A percentile compares a stretch with the other conserved stretches of the same genome.
Conservation (phyloP, 768 basidiomycete species). For the Podaxis pistillaris region DNA sequence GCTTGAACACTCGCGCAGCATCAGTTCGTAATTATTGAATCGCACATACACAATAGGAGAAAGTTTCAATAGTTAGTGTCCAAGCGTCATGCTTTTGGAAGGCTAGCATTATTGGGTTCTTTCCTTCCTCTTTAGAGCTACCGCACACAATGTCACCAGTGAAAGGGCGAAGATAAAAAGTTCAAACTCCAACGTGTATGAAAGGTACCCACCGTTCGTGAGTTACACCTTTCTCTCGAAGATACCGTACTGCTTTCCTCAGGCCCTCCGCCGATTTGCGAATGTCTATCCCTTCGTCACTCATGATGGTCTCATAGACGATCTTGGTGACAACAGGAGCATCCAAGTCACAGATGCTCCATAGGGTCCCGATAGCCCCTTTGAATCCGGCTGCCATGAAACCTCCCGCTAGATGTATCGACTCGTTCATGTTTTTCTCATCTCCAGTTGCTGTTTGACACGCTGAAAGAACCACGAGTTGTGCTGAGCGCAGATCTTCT, state of each 20-base stretch:
- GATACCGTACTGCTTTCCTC: not conserved
- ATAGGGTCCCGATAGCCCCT: conserved; percentile 42
- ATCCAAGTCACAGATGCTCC: conserved; percentile 37
- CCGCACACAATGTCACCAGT: not conserved
- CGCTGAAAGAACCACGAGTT: conserved; percentile 44
- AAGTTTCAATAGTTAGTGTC: too few species aligned
- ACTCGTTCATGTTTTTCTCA: conserved; percentile 22
- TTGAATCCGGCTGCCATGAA: conserved; percentile 34
- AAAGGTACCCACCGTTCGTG: conserved; percentile 1
- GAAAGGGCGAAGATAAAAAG: not conserved
- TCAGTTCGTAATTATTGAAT: too few species aligned
- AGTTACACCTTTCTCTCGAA: not conserved
- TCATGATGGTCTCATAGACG: conserved; percentile 15
- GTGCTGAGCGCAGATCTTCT: conserved; percentile 22
- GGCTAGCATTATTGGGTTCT: too few species aligned
- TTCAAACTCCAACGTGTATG: not conserved
- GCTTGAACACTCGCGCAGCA: too few species aligned
- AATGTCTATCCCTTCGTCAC: not conserved
- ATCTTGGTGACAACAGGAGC: conserved; percentile 30
- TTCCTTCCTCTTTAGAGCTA: not conserved
- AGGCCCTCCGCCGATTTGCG: not conserved
- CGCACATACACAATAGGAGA: too few species aligned
- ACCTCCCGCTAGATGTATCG: conserved; percentile 39
- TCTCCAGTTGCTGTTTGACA: conserved; percentile 42
- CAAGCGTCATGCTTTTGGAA: too few species aligned